phyloP scores from a whole-genome alignment of 2,329 filamentous ascomycete species.

The Helotiales sp. region DNA sequence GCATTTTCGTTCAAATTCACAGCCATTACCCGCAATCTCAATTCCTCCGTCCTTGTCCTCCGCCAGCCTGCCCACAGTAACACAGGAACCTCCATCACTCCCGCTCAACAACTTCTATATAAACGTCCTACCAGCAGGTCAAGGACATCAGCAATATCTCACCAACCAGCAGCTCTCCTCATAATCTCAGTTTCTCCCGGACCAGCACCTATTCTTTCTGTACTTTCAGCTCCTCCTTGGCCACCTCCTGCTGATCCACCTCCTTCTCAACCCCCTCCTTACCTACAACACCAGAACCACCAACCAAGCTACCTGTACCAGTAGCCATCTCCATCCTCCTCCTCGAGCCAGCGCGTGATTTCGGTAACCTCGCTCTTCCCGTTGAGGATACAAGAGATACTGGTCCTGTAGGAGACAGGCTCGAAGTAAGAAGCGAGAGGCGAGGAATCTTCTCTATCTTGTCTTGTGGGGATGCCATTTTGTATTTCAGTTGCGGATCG shows the following conservation, averaged over 20 bases:
- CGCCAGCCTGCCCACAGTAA: conserved; percentile 51
- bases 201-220: conserved; percentile 50
- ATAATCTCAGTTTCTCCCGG: conserved; percentile 50
- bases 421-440: background rate
- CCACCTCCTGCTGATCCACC: too few species aligned
- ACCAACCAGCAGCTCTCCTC: conserved; percentile 50
- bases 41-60: conserved; percentile 43
- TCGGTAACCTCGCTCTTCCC: background rate
- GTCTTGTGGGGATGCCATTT: too few species aligned
- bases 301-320: too few species aligned
- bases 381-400: background rate
- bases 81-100: conserved; percentile 46
- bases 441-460: background rate
- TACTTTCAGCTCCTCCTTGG: too few species aligned
- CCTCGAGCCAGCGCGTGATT: background rate
- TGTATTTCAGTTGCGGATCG: too few species aligned
- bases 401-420: background rate
- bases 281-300: too few species aligned
- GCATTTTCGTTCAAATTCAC: conserved; percentile 42
- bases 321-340: background rate
- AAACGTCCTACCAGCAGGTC: too few species aligned
- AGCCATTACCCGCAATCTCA: conserved; percentile 42
- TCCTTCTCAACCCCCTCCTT: too few species aligned
- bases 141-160: too few species aligned
- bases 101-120: too few species aligned